Evolutionary conservation across 768 basidiomycete genomes (phyloP).

Genomic region (Pulveroboletus ravenelii): DNA sequence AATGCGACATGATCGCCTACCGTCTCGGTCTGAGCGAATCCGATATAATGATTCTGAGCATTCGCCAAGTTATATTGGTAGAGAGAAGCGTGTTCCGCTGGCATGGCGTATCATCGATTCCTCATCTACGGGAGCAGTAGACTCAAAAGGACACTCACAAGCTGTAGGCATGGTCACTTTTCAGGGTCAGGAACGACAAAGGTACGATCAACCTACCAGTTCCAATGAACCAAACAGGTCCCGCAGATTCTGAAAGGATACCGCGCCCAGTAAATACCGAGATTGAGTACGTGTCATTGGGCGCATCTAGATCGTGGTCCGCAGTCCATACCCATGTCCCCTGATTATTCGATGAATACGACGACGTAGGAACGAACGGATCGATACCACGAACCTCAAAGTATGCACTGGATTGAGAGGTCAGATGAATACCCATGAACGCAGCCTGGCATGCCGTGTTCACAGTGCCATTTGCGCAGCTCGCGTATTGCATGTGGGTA

Average conservation of each 20-base stretch:
- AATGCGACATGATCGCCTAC: constrained; percentile 19
- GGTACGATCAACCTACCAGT: constrained; percentile 33
- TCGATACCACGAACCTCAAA: constrained; percentile 45
- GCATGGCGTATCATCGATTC: neutral
- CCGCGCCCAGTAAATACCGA: constrained; percentile 65
- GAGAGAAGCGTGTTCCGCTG: constrained; percentile 43
- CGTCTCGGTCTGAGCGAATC: constrained; percentile 49
- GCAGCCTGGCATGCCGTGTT: constrained; percentile 52
- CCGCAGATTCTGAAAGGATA: constrained; percentile 67
- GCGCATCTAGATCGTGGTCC: constrained; percentile 53
- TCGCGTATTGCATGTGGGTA: constrained; percentile 42
- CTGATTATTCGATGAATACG: constrained; percentile 27
- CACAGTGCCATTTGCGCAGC: constrained; percentile 42
- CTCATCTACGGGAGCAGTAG: neutral
- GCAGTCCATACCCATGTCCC: constrained; percentile 79
- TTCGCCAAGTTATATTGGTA: constrained; percentile 46
- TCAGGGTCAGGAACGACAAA: neutral
- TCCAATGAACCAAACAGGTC: constrained; percentile 79
- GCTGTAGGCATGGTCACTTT: constrained; percentile 4
- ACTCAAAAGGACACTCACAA: constrained; percentile 12
- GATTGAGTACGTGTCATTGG: constrained; percentile 48
- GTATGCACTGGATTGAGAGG: constrained; percentile 47
- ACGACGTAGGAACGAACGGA: neutral
- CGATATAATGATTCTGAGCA: constrained; percentile 46
- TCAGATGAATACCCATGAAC: constrained; percentile 63